A percentile compares a stretch with the other conserved stretches of the same genome.
These are phyloP conservation scores for Hypericum perforatum DNA, from an alignment of 345 rosid species.

Conservation along the genomic window DNA sequence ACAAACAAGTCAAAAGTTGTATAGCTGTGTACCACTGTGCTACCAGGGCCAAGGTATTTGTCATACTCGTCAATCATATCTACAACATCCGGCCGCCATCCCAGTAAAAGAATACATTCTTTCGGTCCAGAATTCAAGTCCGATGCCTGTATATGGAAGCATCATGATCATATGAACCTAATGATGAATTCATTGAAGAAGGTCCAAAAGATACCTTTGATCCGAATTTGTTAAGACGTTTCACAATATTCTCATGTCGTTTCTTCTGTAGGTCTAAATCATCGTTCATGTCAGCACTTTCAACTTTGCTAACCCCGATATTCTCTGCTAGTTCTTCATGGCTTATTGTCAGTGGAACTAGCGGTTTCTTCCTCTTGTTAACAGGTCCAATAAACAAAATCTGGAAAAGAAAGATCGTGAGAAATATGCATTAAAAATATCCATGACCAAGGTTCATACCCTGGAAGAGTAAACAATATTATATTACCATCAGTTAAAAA, in stretches of 20 bases:
- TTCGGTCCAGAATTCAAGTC: slow-evolving; percentile 60
- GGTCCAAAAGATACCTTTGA: slow-evolving; percentile 51
- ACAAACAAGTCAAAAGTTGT: background rate
- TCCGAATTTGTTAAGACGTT: slow-evolving; percentile 38
- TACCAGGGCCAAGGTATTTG: slow-evolving; percentile 95
- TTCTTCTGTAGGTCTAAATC: slow-evolving; percentile 38
- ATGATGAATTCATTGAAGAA: slow-evolving; percentile 8
- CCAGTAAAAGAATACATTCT: slow-evolving; percentile 78
- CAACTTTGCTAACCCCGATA: slow-evolving; percentile 21
- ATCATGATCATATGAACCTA: slow-evolving; percentile 12
- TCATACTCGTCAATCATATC: slow-evolving; percentile 91
- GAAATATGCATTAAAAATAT: slow-evolving; percentile 9
- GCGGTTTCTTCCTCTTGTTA: slow-evolving; percentile 38
- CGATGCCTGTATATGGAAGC: slow-evolving; percentile 42
- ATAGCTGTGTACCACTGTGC: slow-evolving; percentile 53
- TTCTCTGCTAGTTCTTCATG: slow-evolving; percentile 22
- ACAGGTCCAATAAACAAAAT: slow-evolving; percentile 74
- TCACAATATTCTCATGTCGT: slow-evolving; percentile 41
- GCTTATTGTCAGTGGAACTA: slow-evolving; percentile 31
- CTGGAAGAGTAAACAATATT: too few relatives aligned
- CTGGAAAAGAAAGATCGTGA: slow-evolving; percentile 23
- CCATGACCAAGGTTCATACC: background rate
- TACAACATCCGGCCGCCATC: slow-evolving; percentile 87
- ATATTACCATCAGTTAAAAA: too few relatives aligned
- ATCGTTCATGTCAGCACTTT: slow-evolving; percentile 22